Percentiles rank a stretch among this genome's conserved stretches.
Evolutionary conservation across 2,329 filamentous ascomycete genomes (phyloP).

Genomic region (Fusarium secorum): DNA sequence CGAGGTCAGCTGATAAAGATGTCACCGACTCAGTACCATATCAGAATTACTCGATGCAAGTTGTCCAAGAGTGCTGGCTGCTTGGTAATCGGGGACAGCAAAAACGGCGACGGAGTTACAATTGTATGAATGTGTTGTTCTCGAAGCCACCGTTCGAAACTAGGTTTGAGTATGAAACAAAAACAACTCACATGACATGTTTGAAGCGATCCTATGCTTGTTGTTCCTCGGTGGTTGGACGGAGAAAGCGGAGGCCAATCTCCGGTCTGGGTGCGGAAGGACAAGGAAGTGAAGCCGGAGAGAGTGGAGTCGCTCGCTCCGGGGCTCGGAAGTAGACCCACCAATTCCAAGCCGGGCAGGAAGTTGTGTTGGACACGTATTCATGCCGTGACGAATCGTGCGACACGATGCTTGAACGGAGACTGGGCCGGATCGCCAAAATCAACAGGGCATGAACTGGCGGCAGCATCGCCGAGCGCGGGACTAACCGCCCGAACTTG

Average conservation of each 20-base stretch:
- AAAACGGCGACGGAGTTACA: not conserved
- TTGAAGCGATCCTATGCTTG: not conserved
- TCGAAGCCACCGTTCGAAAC: not conserved
- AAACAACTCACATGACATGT: not conserved
- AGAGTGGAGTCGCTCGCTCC: conserved; percentile 28
- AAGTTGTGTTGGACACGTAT: conserved; percentile 23
- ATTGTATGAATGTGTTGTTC: not conserved
- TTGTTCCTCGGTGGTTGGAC: conserved; percentile 6
- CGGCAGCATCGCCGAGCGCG: conserved; percentile 14
- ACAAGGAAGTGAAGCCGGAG: conserved; percentile 21
- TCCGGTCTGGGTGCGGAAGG: conserved; percentile 14
- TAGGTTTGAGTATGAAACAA: not conserved
- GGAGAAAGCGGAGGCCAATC: conserved; percentile 21
- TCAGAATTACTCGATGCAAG: not conserved
- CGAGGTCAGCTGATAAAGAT: conserved; percentile 16
- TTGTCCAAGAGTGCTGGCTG: not conserved
- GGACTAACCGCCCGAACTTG: conserved; percentile 6
- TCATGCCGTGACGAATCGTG: conserved; percentile 20
- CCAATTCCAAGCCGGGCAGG: conserved; percentile 14
- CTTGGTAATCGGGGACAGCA: not conserved
- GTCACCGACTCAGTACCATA: not conserved
- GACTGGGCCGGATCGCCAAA: conserved; percentile 20
- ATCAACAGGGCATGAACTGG: conserved; percentile 6
- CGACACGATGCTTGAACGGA: conserved; percentile 16
- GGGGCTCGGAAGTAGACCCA: conserved; percentile 16